Evolutionary conservation across 1,284 basidiomycete species (phyloP).

Genomic region (Leucoagaricus sp.): DNA sequence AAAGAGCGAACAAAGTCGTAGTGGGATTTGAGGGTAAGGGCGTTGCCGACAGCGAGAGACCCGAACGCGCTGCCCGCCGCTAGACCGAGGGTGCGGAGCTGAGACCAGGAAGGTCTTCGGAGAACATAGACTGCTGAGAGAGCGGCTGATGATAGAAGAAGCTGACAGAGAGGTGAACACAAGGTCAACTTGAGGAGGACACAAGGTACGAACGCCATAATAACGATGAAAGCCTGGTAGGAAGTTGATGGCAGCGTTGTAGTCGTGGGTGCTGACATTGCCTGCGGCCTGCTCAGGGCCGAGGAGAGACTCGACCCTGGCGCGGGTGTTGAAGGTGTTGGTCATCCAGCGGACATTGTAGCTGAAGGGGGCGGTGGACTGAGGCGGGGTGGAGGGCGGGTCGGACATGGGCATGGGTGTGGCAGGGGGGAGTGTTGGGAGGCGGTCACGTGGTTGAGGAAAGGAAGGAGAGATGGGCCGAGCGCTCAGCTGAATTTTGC

Average conservation of each 20-base stretch:
- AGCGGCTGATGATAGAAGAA: slow-evolving; percentile 26
- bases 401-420: not conserved
- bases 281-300: slow-evolving; percentile 59
- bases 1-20: slow-evolving; percentile 41
- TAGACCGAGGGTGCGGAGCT: slow-evolving; percentile 9
- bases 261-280: slow-evolving; percentile 55
- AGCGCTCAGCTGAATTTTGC: not conserved
- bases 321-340: slow-evolving; percentile 31
- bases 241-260: slow-evolving; percentile 50
- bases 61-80: slow-evolving; percentile 29
- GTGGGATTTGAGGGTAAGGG: slow-evolving; percentile 30
- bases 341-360: slow-evolving; percentile 35
- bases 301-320: slow-evolving; percentile 44
- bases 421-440: not conserved
- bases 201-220: slow-evolving; percentile 34
- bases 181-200: not conserved
- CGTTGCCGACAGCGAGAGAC: slow-evolving; percentile 25
- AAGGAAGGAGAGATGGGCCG: not conserved
- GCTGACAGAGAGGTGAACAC: slow-evolving; percentile 4
- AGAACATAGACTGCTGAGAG: slow-evolving; percentile 21
- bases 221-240: slow-evolving; percentile 46
- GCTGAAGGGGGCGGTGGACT: slow-evolving; percentile 16
- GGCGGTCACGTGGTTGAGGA: slow-evolving; percentile 8
- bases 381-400: slow-evolving; percentile 14
- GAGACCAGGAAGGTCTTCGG: slow-evolving; percentile 27